A percentile compares a stretch with the other conserved stretches of the same genome.
Evolutionary conservation across 2,329 filamentous ascomycete species (phyloP).

Genomic region (Cercospora sojina): DNA sequence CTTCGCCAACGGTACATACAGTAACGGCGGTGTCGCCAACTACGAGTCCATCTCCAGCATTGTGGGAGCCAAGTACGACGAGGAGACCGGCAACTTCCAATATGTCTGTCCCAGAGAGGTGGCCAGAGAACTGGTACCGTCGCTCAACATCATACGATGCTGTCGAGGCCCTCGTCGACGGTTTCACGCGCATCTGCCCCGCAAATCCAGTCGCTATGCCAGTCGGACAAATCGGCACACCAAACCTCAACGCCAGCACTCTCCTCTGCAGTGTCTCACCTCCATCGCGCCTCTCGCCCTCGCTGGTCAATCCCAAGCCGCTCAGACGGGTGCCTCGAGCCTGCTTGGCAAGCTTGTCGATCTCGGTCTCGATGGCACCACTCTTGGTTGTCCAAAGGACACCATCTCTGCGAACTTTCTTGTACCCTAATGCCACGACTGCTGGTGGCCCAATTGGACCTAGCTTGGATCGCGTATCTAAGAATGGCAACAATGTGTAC

Average conservation of each 20-base stretch:
- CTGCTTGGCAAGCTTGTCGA: slow-evolving; percentile 37
- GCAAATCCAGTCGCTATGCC: slow-evolving; percentile 36
- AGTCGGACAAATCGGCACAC: slow-evolving; percentile 36
- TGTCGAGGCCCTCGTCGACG: slow-evolving; percentile 37
- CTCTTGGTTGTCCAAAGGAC: slow-evolving; percentile 38
- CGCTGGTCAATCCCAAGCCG: slow-evolving; percentile 30
- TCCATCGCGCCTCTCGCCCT: slow-evolving; percentile 39
- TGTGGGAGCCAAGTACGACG: slow-evolving; percentile 31
- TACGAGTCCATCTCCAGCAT: slow-evolving; percentile 36
- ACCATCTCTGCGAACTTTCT: slow-evolving; percentile 33
- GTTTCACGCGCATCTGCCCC: slow-evolving; percentile 38
- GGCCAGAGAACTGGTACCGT: slow-evolving; percentile 35
- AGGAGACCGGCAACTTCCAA: slow-evolving; percentile 31
- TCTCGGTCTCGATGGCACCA: slow-evolving; percentile 32
- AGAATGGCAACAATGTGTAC: slow-evolving; percentile 41
- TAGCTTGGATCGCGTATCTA: slow-evolving; percentile 29
- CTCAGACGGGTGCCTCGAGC: slow-evolving; percentile 32
- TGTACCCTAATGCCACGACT: slow-evolving; percentile 35
- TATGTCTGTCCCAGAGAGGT: slow-evolving; percentile 36
- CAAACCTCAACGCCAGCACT: slow-evolving; percentile 36
- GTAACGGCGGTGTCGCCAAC: slow-evolving; percentile 39
- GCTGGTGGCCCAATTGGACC: slow-evolving; percentile 36
- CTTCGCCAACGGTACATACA: slow-evolving; percentile 42
- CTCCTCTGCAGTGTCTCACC: slow-evolving; percentile 40
- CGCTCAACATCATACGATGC: slow-evolving; percentile 33